These are phyloP conservation scores for Paragyromitra xinjiangensis DNA, from an alignment of 495 filamentous ascomycete species.

Conservation along the genomic window DNA sequence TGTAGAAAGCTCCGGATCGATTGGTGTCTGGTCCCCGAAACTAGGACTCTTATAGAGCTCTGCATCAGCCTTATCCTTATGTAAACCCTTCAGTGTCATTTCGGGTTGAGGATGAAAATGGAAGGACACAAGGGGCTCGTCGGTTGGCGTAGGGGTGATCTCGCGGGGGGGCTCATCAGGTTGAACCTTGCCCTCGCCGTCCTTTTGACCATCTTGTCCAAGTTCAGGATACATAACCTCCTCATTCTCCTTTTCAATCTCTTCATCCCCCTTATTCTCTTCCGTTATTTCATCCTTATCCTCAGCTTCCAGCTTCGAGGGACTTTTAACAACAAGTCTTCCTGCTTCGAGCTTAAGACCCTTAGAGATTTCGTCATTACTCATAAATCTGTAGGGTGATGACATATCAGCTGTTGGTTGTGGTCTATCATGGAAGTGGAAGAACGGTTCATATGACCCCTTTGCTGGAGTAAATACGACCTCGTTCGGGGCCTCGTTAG, in stretches of 20 bases:
- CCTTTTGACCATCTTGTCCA: background rate
- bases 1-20: background rate
- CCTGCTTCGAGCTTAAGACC: constrained; percentile 19
- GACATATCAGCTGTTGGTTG: constrained; percentile 5
- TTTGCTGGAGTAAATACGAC: constrained; percentile 34
- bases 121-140: constrained; percentile 3
- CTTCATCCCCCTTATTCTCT: constrained; percentile 9
- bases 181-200: background rate
- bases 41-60: background rate
- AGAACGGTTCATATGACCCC: constrained; percentile 2
- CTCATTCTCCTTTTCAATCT: background rate
- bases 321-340: constrained; percentile 27
- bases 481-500: background rate
- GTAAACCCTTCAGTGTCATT: background rate
- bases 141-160: background rate
- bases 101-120: background rate
- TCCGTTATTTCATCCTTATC: background rate
- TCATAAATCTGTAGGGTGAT: constrained; percentile 20
- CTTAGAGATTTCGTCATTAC: constrained; percentile 36
- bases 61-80: background rate
- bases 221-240: background rate
- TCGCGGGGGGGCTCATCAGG: background rate
- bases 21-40: background rate
- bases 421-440: constrained; percentile 16
- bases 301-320: constrained; percentile 9